phyloP scores from a whole-genome alignment of 116 monocot genomes.

The Phalaenopsis hybrid region DNA sequence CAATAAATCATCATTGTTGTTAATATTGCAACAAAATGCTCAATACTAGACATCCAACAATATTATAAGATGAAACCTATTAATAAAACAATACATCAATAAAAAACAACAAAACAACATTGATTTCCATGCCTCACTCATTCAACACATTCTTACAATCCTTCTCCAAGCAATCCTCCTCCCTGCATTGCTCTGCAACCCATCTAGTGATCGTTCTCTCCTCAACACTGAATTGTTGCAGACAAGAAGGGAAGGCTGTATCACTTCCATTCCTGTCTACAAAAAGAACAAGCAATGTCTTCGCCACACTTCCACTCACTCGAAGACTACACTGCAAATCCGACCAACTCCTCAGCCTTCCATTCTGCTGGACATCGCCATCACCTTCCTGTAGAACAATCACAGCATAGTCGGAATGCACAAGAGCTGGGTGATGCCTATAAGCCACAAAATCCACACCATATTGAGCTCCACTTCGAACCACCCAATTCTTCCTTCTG shows the following conservation, averaged over 20 bases:
- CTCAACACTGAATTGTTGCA: conserved; percentile 40
- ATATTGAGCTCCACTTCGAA: conserved; percentile 52
- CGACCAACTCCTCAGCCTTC: conserved; percentile 40
- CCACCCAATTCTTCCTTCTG: conserved; percentile 72
- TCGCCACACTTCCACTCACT: conserved; percentile 64
- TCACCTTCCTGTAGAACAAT: conserved; percentile 31
- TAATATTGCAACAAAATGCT: too few species aligned
- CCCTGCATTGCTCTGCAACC: conserved; percentile 50
- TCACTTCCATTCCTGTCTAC: conserved; percentile 13
- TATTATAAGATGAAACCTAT: not conserved
- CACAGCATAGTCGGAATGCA: conserved; percentile 65
- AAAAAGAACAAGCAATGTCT: conserved; percentile 42
- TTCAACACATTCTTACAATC: not conserved
- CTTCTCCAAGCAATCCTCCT: conserved; percentile 4
- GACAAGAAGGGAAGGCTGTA: conserved; percentile 14
- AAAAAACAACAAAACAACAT: not conserved
- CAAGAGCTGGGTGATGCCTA: conserved; percentile 68
- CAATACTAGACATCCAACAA: not conserved
- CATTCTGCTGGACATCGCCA: not conserved
- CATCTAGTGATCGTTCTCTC: conserved; percentile 55
- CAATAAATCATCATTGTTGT: too few species aligned
- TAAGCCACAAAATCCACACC: conserved; percentile 80
- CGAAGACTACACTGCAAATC: conserved; percentile 54
- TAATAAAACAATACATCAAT: not conserved
- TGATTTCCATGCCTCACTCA: not conserved